Percentiles rank a stretch among this genome's conserved stretches.
Conservation (phyloP, 2,329 filamentous ascomycete genomes). For the Diaporthe sp. region DNA sequence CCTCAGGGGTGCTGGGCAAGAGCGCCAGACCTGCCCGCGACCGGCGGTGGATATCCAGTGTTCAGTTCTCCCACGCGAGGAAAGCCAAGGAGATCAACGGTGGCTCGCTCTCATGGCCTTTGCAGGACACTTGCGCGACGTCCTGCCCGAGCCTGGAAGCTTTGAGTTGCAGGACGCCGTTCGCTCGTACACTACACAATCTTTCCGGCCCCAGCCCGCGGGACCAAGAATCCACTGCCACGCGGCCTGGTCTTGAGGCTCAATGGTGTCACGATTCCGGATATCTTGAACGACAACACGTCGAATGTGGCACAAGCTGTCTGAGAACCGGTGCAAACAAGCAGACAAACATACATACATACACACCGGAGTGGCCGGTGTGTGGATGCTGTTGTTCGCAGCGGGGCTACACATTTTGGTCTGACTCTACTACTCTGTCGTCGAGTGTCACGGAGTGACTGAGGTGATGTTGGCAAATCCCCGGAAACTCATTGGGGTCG, state of each 20-base stretch:
- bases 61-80: background rate
- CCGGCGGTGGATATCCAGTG: background rate
- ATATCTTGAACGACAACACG: background rate
- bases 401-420: background rate
- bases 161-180: background rate
- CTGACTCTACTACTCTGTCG: background rate
- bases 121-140: background rate
- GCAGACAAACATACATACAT: background rate
- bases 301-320: background rate
- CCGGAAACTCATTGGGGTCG: no score
- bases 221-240: background rate
- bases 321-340: background rate
- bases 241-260: background rate
- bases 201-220: background rate
- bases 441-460: background rate
- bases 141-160: background rate
- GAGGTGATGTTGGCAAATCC: background rate
- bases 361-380: background rate
- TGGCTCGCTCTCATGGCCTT: background rate
- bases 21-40: background rate
- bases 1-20: no score
- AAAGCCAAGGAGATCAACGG: background rate
- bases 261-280: background rate
- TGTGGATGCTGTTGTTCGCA: background rate
- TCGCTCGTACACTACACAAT: background rate